Percentiles rank a stretch among this genome's conserved stretches.
phyloP scores from a whole-genome alignment of 139 green algal species.

The Chlorella ohadii region DNA sequence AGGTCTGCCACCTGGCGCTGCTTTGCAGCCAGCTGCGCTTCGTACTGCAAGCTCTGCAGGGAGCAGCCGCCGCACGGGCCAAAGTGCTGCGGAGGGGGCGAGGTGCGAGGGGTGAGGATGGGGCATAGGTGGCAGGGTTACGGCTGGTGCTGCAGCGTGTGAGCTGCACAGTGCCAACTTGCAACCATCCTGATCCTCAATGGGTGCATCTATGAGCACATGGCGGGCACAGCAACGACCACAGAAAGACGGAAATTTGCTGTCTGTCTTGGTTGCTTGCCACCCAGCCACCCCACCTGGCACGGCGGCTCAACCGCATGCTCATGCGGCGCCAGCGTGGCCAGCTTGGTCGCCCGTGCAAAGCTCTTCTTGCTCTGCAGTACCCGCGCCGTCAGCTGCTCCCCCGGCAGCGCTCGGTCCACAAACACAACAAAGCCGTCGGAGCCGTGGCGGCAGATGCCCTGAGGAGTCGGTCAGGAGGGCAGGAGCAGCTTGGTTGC shows the following conservation, averaged over 20 bases:
- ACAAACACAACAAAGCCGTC: constrained; percentile 75
- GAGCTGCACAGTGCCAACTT: too few relatives aligned
- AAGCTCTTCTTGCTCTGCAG: constrained; percentile 41
- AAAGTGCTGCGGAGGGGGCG: constrained; percentile 24
- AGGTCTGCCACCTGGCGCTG: constrained; percentile 71
- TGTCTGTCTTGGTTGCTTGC: too few relatives aligned
- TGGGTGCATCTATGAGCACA: too few relatives aligned
- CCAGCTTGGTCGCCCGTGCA: constrained; percentile 59
- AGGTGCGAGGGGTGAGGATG: too few relatives aligned
- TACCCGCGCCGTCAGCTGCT: constrained; percentile 65
- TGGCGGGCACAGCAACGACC: too few relatives aligned
- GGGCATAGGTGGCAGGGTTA: too few relatives aligned
- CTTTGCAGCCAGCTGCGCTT: constrained; percentile 78
- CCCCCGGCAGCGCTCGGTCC: constrained; percentile 75
- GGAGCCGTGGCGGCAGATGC: constrained; percentile 56
- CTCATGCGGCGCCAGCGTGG: constrained; percentile 46
- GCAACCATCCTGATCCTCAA: too few relatives aligned
- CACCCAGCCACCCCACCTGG: neutral
- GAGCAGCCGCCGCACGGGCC: constrained; percentile 75
- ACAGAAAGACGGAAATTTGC: too few relatives aligned
- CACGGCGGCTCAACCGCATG: constrained; percentile 63
- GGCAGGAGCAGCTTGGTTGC: neutral
- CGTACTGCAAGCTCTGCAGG: constrained; percentile 83
- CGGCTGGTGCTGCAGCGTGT: too few relatives aligned
- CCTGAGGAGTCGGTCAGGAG: constrained; percentile 39